phyloP scores from a whole-genome alignment of 305 asterid species.

The Fraxinus xanthoxyloides region DNA sequence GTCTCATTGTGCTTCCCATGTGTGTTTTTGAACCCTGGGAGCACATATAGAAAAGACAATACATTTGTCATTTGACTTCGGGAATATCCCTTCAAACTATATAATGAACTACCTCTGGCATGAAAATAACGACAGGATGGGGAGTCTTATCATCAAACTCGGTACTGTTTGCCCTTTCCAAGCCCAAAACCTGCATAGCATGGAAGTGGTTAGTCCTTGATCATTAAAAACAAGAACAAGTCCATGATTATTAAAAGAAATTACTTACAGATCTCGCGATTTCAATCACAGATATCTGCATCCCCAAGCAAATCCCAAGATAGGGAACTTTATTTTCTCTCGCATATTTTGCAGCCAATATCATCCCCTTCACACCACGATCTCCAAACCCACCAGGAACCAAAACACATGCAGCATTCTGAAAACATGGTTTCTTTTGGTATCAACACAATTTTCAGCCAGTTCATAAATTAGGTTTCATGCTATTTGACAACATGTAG shows the following conservation, averaged over 20 bases:
- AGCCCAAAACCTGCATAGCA: constrained; percentile 53
- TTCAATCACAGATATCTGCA: constrained; percentile 95
- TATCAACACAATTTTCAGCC: constrained; percentile 14
- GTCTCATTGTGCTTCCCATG: constrained; percentile 99
- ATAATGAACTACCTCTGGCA: constrained; percentile 82
- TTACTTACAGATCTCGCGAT: constrained; percentile 79
- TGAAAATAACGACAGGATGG: constrained; percentile 78
- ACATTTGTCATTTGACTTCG: constrained; percentile 12
- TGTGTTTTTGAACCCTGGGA: constrained; percentile 85
- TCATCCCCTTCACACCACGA: constrained; percentile 94
- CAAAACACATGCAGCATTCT: constrained; percentile 89
- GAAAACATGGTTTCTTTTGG: constrained; percentile 19
- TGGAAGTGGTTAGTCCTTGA: constrained; percentile 1
- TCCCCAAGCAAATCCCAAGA: constrained; percentile 96
- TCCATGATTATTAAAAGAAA: constrained; percentile 4
- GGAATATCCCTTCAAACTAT: constrained; percentile 1
- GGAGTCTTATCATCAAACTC: constrained; percentile 74
- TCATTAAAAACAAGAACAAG: constrained; percentile 3
- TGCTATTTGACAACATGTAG: not conserved
- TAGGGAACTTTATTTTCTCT: constrained; percentile 80
- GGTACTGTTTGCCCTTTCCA: constrained; percentile 74
- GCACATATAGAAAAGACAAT: constrained; percentile 12
- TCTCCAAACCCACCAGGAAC: constrained; percentile 99
- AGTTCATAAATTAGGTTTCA: not conserved
- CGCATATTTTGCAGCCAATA: constrained; percentile 95